Base-by-base conservation (phyloP, 495 filamentous ascomycete species). In the Apodospora peruviana region DNA sequence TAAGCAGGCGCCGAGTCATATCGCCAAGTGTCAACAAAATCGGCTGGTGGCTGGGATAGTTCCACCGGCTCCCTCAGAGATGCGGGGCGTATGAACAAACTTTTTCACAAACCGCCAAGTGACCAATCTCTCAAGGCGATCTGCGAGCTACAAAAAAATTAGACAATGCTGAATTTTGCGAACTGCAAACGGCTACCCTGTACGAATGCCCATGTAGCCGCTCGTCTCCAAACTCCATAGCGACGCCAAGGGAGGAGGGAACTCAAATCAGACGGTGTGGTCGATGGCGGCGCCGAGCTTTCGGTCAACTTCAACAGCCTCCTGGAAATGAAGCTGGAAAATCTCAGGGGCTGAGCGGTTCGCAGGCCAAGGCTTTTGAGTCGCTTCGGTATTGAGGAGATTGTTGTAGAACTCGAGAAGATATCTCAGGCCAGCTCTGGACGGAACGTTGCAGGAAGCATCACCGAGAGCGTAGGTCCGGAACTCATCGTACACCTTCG, bases 401-500 rank as follows among this genome's bases (percentile, higher is more conserved):
- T 43, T 62, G 18, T 60, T 41, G 51, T 64, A 66, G 42, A 63
- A 64, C 2, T 53, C 47, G 10, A 63, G 45, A 1, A 67, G 56
- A 23, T 27, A 35, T 42, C 57, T 59, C 45, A 67, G 47, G 8
- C 64, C 62, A 11, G 25, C 36, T 24, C 35, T 50, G 17, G 40
- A 25, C 9, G 60, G 51, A 7, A 38, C 36, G 2, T 52, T 34
- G 50, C 67, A 61, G 29, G 58, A 56, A 46, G 68, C 71, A 61
- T 95, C 89, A 56, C 85, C 83, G 51, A 85, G 64, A 47, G 90
- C 87, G 58, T 78, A 73, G 53, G 70, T 67, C 52, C 81, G 75
- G 69, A 94, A 93, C 65, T 94, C 86, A 60, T 79, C 67, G 72
- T 94, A 95, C 78, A 95, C 85, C 50, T 71, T 74, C 46, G 71